phyloP scores from a whole-genome alignment of 768 basidiomycete genomes.

The Kwoniella botswanensis region DNA sequence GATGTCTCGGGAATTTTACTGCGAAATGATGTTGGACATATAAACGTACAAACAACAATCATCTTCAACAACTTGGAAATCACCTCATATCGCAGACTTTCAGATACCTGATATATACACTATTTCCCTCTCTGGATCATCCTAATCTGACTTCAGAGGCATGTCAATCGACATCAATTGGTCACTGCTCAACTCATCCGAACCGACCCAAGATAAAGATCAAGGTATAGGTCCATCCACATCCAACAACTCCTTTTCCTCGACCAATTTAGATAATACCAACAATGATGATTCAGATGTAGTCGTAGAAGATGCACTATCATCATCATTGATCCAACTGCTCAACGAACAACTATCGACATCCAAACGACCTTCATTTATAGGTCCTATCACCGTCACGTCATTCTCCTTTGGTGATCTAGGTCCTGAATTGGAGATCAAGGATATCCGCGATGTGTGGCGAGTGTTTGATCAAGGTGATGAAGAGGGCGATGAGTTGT shows the following conservation, averaged over 20 bases:
- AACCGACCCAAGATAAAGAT: neutral
- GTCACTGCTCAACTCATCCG: conserved; percentile 71
- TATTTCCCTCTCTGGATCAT: neutral
- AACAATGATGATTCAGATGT: conserved; percentile 56
- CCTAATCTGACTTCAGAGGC: neutral
- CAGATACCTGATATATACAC: too few relatives aligned
- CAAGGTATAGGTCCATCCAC: neutral
- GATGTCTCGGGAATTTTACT: too few relatives aligned
- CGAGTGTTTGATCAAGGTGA: conserved; percentile 85
- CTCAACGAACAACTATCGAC: conserved; percentile 78
- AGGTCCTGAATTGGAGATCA: conserved; percentile 83
- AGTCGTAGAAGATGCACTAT: conserved; percentile 58
- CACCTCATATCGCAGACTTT: too few relatives aligned
- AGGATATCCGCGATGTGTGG: conserved; percentile 91
- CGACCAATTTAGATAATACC: conserved; percentile 72
- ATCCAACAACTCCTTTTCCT: conserved; percentile 30
- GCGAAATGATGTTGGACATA: too few relatives aligned
- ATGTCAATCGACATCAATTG: conserved; percentile 99
- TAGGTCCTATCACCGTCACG: conserved; percentile 86
- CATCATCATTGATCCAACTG: conserved; percentile 68
- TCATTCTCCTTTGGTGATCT: conserved; percentile 84
- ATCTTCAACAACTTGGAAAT: too few relatives aligned
- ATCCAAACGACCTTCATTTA: conserved; percentile 83
- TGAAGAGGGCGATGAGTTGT: conserved; percentile 64
- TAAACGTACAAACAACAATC: too few relatives aligned